Percentiles rank a stretch among this genome's conserved stretches.
phyloP scores from a whole-genome alignment of 768 basidiomycete species.

The Hericium coralloides region DNA sequence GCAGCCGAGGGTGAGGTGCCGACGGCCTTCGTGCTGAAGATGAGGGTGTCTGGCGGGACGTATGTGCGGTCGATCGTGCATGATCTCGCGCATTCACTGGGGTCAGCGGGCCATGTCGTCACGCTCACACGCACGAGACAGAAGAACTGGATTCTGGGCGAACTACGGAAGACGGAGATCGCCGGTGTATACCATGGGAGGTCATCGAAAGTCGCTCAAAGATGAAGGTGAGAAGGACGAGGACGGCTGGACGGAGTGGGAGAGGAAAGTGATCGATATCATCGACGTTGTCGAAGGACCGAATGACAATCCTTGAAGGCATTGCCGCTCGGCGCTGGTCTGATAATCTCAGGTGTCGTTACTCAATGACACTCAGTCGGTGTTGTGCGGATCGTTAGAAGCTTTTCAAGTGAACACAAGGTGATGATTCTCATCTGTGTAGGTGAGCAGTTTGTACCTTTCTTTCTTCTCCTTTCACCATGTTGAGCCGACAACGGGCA shows the following conservation, averaged over 20 bases:
- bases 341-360: not conserved
- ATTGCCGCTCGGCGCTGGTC: not conserved
- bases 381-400: too few species aligned
- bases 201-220: slow-evolving; percentile 55
- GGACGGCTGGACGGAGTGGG: slow-evolving; percentile 75
- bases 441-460: too few species aligned
- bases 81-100: slow-evolving; percentile 78
- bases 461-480: too few species aligned
- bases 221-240: slow-evolving; percentile 47
- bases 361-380: not conserved
- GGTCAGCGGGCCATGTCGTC: slow-evolving; percentile 89
- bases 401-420: too few species aligned
- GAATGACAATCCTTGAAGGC: not conserved
- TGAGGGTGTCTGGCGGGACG: slow-evolving; percentile 94
- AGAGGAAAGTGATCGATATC: slow-evolving; percentile 63
- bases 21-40: slow-evolving; percentile 75
- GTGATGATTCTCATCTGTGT: too few species aligned
- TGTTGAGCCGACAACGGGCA: too few species aligned
- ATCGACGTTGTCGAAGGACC: slow-evolving; percentile 45
- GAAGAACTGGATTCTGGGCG: slow-evolving; percentile 58
- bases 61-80: slow-evolving; percentile 96
- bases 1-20: slow-evolving; percentile 34
- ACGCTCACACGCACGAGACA: slow-evolving; percentile 85
- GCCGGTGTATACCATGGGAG: slow-evolving; percentile 64
- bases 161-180: slow-evolving; percentile 41